Evolutionary conservation across 306 rosid species (phyloP), one percentile per base, ranked within the genome.

Genomic region (Quercus glauca): DNA sequence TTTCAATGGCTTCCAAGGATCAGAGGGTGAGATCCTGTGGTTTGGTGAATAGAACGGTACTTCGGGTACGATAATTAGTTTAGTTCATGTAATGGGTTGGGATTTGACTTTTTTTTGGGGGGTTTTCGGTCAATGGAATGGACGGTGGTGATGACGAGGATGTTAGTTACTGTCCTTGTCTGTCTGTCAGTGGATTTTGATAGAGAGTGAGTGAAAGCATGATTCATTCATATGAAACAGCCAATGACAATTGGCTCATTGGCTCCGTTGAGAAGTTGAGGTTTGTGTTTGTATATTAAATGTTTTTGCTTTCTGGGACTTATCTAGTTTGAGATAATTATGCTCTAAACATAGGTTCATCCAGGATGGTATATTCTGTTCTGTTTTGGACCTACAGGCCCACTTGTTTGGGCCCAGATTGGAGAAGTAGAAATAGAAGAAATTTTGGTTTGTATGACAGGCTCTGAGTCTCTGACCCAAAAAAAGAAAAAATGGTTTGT

Each of bases 91-190:
- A 6, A 13, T 7, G 14, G 82, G 23, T 29, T 26, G 37, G 57
- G 75, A 79, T 82, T 82, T 65, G 79, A 82, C 81, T 31, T 69
- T 76, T 78, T 49, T 3, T 11, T 0, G 15, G 15, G 53, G 8
- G 71, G 25, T 55, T 65, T 23, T 23, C 9, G 72, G 90, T 88
- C 88, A 77, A 84, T 75, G 77, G 5, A 80, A 75, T 73, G 56
- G 67, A 86, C 80, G 92, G 92, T 51, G 31, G 60, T 9, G 88
- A 84, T 86, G 73, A 49, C 14, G 56, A 5, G 23, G 29, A 3
- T 6, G 53, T 17, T 49, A 35, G n/a, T 26, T 8, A 71, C 77
- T 59, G 56, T 61, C 49, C 11, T 4, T 18, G 49, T 56, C 55
- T 4, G 28, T 8, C 45, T 41, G 45, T 41, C 11, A 41, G 0